Evolutionary conservation across 1,284 basidiomycete species (phyloP), one percentile per base, ranked within the genome.

Genomic region (Neotropicomus parvogracilis): DNA sequence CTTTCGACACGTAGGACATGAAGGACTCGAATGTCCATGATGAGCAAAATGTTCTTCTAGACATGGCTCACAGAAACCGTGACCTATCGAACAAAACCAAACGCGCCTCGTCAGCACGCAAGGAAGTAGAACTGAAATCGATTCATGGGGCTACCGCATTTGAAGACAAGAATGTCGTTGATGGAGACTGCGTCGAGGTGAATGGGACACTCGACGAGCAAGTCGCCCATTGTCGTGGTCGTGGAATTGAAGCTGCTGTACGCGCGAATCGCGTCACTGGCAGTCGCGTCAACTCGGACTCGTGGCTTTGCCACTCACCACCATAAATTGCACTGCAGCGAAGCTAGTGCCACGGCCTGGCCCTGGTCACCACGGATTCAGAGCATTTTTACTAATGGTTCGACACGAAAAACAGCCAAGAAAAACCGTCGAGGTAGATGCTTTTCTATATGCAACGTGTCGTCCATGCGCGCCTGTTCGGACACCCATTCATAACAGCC

Each of bases 31-130:
- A 7, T 32, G 50, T 13, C 40, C 43, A 11, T 52, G 59, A 24
- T 56, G 58, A 20, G 58, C 28, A 39, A 61, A 54, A 28, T 65
- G 59, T 14, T 48, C 55, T 16, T 53, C 57, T 13, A 65, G 40
- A 31, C 63, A 65, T 45, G 55, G 60, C 34, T 52, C 62, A 41
- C 63, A 65, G 35, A 65, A 65, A 40, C 64, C 66, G 50, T 65
- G 66, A 9, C 63, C 63, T 68, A 41, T 49, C 37, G 38, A 49
- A 51, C 21, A 27, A 49, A 48, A 48, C 28, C 44, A 63, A 37
- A 52, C 1, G 35, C 21, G 39, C 31, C 20, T 17, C 44, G 28
- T 59, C 34, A 64, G 53, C 36, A 20, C 41, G 10, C 42, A 45
- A n/a, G 16, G 16, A 48, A 41, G 32, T n/a, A 21, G 37, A 29